Base-by-base conservation (phyloP, 495 filamentous ascomycete species). In the Tuber indicum region DNA sequence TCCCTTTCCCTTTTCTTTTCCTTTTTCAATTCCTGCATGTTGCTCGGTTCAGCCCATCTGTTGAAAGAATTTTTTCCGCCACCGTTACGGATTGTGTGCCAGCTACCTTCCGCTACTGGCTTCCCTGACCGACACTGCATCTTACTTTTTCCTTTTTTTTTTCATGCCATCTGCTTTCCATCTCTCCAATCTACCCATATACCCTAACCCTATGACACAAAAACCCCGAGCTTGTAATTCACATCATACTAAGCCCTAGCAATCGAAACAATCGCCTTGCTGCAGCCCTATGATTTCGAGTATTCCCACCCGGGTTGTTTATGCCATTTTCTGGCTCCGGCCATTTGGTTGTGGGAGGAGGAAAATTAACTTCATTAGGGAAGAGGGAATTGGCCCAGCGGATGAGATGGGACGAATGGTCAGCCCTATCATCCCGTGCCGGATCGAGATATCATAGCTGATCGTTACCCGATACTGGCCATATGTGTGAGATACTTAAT, bases 251-350 rank as follows among this genome's bases (percentile, higher is more conserved):
- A 36, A 32, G 58, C 58, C 58, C 58, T 66, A 36, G 32, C 17
- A 1, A 66, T 66, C 12, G 2, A 36, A 36, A 36, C 26, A 4
- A 66, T 66, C 14, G 4, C 58, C 58, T 66, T 32, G 26, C 58
- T 36, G 58, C 58, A 66, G 58, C 58, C 58, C 58, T 66, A 66
- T 36, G 58, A 36, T 66, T 58, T 58, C 49, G 49, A 21, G 49
- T 58, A 58, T 58, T 66, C 10, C 1, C 10, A 66, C 12, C 1
- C 58, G 58, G 58, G 3, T 17, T 66, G 32, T 36, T 17, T 17
- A 66, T 32, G 23, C 52, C 52, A 8, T 17, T 9, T 66, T 2
- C 26, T 36, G 12, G 58, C 14, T 14, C 14, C 26, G 14, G 14
- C 12, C 26, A 14, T 66, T 32, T 32, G 58, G n/a, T 16, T 32